Base-by-base conservation (phyloP, 768 basidiomycete species). In the Pleurotus eryngii region DNA sequence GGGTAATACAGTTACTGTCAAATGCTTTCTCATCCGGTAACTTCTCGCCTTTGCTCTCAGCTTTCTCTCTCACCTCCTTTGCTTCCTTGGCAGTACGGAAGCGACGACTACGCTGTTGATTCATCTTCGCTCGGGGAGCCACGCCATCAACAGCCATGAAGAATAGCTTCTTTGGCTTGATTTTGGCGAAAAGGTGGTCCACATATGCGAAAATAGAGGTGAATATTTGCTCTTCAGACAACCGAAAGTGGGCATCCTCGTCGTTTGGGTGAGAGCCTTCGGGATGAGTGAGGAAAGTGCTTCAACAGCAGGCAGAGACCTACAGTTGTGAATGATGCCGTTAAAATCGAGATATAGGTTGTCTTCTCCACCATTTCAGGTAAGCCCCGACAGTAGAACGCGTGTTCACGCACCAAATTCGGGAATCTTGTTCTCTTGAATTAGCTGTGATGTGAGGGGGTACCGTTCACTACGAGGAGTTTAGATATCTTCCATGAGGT, bases 71-170 rank as follows among this genome's bases (percentile, higher is more conserved):
- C 37, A 90, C 74, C 70, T 98, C 94, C 63, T 81, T 88, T 2
- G 89, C 91, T 70, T 98, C 96, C 73, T 90, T 93, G 5, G 95
- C 95, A 0, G 95, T 94, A 56, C 96, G 79, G 76, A 98, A 99
- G 46, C 95, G 85, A 39, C 96, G 80, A 68, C 90, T 88, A 17
- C 96, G 86, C 68, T 98, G 96, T 72, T 98, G 96, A 69, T 99
- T 99, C 96, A 98, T 97, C 81, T 99, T 98, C 35, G 96, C 96
- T 46, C 96, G 79, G 3, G 96, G 96, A 0, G 96, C 96, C 12
- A 98, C 95, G 48, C 96, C 96, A 69, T 98, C 97, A 46, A 99
- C 89, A 22, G 96, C 97, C 90, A 99, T 96, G 73, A 97, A 98
- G 72, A 98, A 98, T 11, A 97, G 76, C 68, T 98, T 97, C 79